These are phyloP conservation scores for cucumber (Cucumis sativus) DNA, from an alignment of 306 rosid genomes.

Conservation along the genomic window Cucumber_9930_V3 NC_026656.2:13747001-13747500, in stretches of 20 bases:
- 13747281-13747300: background rate
- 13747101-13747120: constrained; percentile 98
- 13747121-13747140: constrained; percentile 36
- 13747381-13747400: background rate
- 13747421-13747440: background rate
- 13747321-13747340: background rate
- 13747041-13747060: constrained; percentile 96
- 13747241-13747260: background rate
- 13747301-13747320: background rate
- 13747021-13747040: constrained; percentile 72
- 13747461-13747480: background rate
- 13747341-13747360: background rate
- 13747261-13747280: background rate
- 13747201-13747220: background rate
- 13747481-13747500: background rate
- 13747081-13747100: constrained; percentile 84
- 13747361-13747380: background rate
- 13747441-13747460: background rate
- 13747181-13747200: background rate
- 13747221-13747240: background rate
- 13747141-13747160: background rate
- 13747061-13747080: constrained; percentile 85
- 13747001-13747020: constrained; percentile 54
- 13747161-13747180: background rate
- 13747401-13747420: background rate